A percentile compares a stretch with the other conserved stretches of the same genome.
phyloP scores from a whole-genome alignment of 2,329 filamentous ascomycete species.

The Tolypocladium endophyticum region DNA sequence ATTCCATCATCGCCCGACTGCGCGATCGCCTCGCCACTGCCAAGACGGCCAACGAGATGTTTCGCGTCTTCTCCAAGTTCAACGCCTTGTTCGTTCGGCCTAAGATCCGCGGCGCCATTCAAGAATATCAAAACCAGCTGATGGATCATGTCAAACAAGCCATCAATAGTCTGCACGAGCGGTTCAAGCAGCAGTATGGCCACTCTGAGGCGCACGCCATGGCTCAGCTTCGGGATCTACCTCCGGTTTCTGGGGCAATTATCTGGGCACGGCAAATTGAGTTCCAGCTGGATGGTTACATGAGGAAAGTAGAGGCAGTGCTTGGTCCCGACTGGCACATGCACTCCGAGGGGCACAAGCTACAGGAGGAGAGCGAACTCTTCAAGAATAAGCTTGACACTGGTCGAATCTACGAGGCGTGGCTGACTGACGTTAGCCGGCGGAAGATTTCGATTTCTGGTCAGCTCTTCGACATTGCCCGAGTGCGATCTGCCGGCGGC shows the following conservation, averaged over 20 bases:
- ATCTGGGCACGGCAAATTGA: constrained; percentile 98
- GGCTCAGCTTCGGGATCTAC: constrained; percentile 91
- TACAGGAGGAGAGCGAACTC: constrained; percentile 81
- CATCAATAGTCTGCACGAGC: constrained; percentile 84
- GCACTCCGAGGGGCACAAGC: constrained; percentile 88
- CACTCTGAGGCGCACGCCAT: constrained; percentile 97
- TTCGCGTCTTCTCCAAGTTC: constrained; percentile 98
- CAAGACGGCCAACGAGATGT: constrained; percentile 99
- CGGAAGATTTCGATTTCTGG: constrained; percentile 88
- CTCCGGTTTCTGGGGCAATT: constrained; percentile 91
- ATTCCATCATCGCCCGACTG: constrained; percentile 92
- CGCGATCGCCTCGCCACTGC: constrained; percentile 88
- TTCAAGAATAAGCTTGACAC: constrained; percentile 97
- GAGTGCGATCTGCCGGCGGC: constrained; percentile 84
- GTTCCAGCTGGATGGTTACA: constrained; percentile 87
- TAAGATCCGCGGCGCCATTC: constrained; percentile 97
- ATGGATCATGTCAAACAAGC: constrained; percentile 98
- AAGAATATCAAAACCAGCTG: constrained; percentile 94
- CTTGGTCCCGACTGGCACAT: constrained; percentile 90
- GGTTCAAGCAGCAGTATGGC: constrained; percentile 98
- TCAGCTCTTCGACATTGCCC: constrained; percentile 79
- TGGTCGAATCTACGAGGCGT: constrained; percentile 86
- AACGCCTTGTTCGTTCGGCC: constrained; percentile 96
- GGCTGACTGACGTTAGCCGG: constrained; percentile 81
- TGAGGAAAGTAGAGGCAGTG: constrained; percentile 98